Base-by-base conservation (phyloP, 441 rosid species). In the Populus hybrid region DNA sequence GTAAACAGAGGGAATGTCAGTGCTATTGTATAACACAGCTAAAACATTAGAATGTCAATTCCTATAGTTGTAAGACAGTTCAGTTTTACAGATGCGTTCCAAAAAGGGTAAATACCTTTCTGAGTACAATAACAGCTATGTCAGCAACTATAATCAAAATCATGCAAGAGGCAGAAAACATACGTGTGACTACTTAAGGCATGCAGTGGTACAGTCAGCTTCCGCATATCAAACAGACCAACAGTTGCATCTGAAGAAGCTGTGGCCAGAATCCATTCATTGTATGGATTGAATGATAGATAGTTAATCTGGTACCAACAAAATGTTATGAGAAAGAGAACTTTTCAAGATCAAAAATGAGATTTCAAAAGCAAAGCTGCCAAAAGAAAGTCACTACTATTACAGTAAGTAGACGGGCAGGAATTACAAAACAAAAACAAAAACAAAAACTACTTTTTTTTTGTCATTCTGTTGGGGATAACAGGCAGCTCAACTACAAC, bases 231-330 rank as follows among this genome's bases (percentile, higher is more conserved):
- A 84, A 91, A 91, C 79, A 92, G 86, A 74, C 87, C 88, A 24
- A 91, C 88, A 0, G 97, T 90, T 3, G 91, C 82, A 80, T 94
- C 98, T 26, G 97, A 89, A 71, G 97, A 93, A 28, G 93, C 97
- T 11, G 97, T 94, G 50, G 98, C 97, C 79, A 93, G 73, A 76
- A 94, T 81, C 95, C 97, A 94, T 78, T 94, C 97, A 70, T 93
- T 91, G 70, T 80, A 89, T 2, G 91, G 89, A 83, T 92, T 93
- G 87, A 94, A 93, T 20, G 98, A 87, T 74, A 90, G 73, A 80
- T 87, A 90, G 77, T 94, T 92, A 69, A 90, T 85, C 96, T 92
- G 85, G 65, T 14, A 83, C 69, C 26, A 76, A 16, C 4, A 69
- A 26, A 70, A 46, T 12, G 38, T 12, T 16, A 54, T n/a, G 32